These are phyloP conservation scores for Podospora pseudoanserina DNA, from an alignment of 495 filamentous ascomycete genomes.

Conservation along the genomic window DNA sequence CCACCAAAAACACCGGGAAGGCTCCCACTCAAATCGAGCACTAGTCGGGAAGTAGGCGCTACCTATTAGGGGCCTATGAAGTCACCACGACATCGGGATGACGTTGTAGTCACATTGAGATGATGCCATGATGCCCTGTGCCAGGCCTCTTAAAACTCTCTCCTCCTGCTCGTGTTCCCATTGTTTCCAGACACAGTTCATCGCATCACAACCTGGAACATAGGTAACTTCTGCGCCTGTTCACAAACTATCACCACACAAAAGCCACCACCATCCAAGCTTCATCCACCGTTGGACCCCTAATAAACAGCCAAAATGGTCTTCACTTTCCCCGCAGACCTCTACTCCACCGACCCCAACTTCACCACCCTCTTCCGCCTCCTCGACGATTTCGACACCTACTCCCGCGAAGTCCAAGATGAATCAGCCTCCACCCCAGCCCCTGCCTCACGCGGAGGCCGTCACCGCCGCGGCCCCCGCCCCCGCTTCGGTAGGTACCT, in stretches of 20 bases:
- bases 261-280: too few species aligned
- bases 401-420: constrained; percentile 34
- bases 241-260: too few species aligned
- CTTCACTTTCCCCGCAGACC: constrained; percentile 24
- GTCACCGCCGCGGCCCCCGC: constrained; percentile 26
- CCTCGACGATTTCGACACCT: constrained; percentile 63
- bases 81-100: background rate
- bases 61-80: background rate
- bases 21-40: too few species aligned
- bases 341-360: constrained; percentile 35
- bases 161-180: background rate
- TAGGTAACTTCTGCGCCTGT: too few species aligned
- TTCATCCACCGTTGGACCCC: too few species aligned
- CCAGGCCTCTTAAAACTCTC: background rate
- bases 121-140: background rate
- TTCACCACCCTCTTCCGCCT: constrained; percentile 67
- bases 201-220: background rate
- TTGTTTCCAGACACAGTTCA: background rate
- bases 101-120: background rate
- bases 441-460: constrained; percentile 13
- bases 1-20: too few species aligned
- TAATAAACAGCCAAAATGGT: constrained; percentile 23
- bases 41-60: too few species aligned
- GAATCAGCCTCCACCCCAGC: constrained; percentile 3
- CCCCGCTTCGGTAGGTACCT: constrained; percentile 49